Base-by-base conservation (phyloP, 805 yeast genomes). In the Metschnikowia gruessii region DNA sequence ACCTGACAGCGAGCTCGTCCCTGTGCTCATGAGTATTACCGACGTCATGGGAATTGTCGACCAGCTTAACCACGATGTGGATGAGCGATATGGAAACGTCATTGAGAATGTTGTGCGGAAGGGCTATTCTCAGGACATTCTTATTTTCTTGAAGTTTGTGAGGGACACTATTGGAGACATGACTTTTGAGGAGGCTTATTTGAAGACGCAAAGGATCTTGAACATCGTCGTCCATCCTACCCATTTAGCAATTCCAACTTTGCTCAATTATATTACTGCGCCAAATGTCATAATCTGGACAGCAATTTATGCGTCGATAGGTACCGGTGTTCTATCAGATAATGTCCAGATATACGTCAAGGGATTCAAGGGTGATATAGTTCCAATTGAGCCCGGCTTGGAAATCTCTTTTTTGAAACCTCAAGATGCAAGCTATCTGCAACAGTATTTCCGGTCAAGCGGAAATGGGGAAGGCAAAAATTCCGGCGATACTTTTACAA, bases 131-230 rank as follows among this genome's bases (percentile, higher is more conserved):
- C 92, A 88, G 46, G 97, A 92, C 59, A 82, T 92, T 42, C 70
- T 85, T 46, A 68, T 87, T 5, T 88, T 92, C 50, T 77, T 88
- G 64, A 83, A 83, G 56, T 91, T 83, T 60, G 96, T 89, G 5
- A 70, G 84, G 46, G 80, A 78, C 46, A 78, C 82, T 13, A 77
- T 94, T 16, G 96, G 92, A 2, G 85, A 87, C 57, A 64, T 85
- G 62, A 94, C 99, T 0, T 94, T 94, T 65, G 97, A 92, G 65
- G 98, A 94, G 61, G 95, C 97, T 0, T 89, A 83, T 60, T 72
- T 83, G 49, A 80, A 78, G 51, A 85, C 96, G 0, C 91, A 86
- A 37, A 79, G 87, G 54, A 81, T 88, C 1, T 72, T 92, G 42
- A 94, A 92, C 63, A 82, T 94, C 38, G 84, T 90, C 1, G 85